Conservation (phyloP, 345 rosid species). For the Atalantia buxifolia region DNA sequence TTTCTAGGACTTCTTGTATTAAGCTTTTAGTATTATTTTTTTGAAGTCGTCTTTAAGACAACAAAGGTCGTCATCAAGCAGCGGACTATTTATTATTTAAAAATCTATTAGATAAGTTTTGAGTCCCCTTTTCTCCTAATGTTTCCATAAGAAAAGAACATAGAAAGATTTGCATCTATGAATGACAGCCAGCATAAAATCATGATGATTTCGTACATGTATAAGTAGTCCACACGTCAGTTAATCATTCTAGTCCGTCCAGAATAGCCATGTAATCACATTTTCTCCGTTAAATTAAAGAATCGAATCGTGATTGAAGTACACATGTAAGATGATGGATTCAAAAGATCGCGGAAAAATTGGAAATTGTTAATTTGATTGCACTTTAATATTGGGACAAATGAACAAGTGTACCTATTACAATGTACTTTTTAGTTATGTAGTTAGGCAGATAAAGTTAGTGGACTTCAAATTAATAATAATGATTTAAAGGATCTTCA, state of each 20-base stretch:
- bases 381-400: background rate
- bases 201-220: background rate
- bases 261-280: background rate
- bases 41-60: no score
- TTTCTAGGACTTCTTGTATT: no score
- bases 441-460: slow-evolving; percentile 5
- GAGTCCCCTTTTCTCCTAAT: background rate
- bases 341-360: background rate
- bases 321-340: background rate
- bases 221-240: background rate
- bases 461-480: background rate
- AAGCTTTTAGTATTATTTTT: no score
- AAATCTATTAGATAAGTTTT: no score
- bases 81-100: background rate
- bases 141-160: background rate
- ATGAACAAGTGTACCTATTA: background rate
- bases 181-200: background rate
- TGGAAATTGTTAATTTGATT: background rate
- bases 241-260: background rate
- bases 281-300: background rate
- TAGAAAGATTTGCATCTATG: background rate
- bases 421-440: background rate
- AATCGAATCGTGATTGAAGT: background rate
- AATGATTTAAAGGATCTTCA: background rate
- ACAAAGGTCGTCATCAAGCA: no score